A percentile compares a stretch with the other conserved stretches of the same genome.
phyloP scores from a whole-genome alignment of 352 stramenopile species.

The Pythium rhizo-oryzae region DNA sequence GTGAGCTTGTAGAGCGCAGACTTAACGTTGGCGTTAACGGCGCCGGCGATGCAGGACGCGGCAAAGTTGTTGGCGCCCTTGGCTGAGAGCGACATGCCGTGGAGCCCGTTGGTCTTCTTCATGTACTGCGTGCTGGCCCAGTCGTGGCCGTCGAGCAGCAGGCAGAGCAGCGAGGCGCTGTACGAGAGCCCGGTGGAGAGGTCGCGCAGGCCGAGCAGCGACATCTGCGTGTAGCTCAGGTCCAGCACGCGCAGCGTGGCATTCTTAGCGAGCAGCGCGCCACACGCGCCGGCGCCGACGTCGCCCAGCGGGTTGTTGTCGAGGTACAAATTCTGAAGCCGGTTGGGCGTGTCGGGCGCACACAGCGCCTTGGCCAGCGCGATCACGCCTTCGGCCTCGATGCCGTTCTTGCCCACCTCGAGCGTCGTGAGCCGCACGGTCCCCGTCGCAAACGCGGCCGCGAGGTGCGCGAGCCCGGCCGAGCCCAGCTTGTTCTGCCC shows the following conservation, averaged over 20 bases:
- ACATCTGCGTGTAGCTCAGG: constrained; percentile 83
- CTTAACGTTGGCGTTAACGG: constrained; percentile 67
- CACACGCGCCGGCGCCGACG: constrained; percentile 64
- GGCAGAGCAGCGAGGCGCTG: constrained; percentile 62
- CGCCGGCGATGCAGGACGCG: constrained; percentile 70
- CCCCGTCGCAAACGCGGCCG: constrained; percentile 56
- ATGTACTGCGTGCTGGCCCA: constrained; percentile 86
- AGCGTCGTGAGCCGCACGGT: constrained; percentile 61
- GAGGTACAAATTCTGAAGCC: constrained; percentile 79
- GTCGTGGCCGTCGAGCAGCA: constrained; percentile 82
- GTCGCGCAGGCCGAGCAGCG: constrained; percentile 70
- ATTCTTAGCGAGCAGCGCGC: constrained; percentile 71
- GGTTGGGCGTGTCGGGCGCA: constrained; percentile 29
- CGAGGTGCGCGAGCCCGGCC: constrained; percentile 58
- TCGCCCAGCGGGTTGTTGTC: constrained; percentile 87
- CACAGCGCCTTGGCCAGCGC: constrained; percentile 72
- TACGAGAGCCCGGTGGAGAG: constrained; percentile 67
- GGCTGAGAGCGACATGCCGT: constrained; percentile 61
- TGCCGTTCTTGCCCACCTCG: constrained; percentile 79
- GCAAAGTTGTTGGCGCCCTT: constrained; percentile 76
- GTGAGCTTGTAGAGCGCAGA: constrained; percentile 80
- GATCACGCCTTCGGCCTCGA: constrained; percentile 69
- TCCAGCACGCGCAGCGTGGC: constrained; percentile 72
- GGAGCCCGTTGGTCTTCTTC: constrained; percentile 66
- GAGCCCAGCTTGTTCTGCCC: constrained; percentile 79